A percentile compares a stretch with the other conserved stretches of the same genome.
Conservation (phyloP, 139 green algal species). For the Tetraselmis striata region DNA sequence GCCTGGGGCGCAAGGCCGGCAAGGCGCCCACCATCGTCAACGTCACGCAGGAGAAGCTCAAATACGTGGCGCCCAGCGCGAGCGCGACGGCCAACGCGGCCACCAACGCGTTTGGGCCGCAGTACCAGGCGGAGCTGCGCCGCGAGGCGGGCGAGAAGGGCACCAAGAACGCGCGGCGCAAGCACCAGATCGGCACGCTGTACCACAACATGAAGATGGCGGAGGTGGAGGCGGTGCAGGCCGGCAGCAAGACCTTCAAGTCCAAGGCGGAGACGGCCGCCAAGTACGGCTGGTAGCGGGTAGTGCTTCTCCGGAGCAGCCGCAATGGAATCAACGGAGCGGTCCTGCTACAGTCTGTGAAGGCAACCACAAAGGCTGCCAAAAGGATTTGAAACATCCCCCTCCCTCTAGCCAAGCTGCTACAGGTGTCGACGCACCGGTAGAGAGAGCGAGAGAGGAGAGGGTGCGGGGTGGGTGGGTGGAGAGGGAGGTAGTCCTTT, state of each 20-base stretch:
- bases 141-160: neutral
- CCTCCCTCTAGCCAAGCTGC: too few relatives aligned
- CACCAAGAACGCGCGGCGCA: constrained; percentile 46
- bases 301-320: neutral
- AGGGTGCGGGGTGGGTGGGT: too few relatives aligned
- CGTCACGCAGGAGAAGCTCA: neutral
- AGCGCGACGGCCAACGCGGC: neutral
- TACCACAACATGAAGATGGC: constrained; percentile 54
- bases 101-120: neutral
- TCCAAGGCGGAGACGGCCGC: constrained; percentile 62
- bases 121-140: neutral
- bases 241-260: constrained; percentile 38
- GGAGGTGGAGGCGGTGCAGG: constrained; percentile 67
- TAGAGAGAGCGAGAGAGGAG: too few relatives aligned
- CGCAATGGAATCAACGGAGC: too few relatives aligned
- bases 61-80: neutral
- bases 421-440: too few relatives aligned
- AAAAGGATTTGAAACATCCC: too few relatives aligned
- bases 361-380: too few relatives aligned
- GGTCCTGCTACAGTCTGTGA: too few relatives aligned
- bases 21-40: neutral
- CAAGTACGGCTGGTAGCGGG: constrained; percentile 56
- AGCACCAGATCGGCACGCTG: constrained; percentile 72
- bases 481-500: too few relatives aligned
- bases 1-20: neutral